Evolutionary conservation across 306 rosid genomes (phyloP).

Genomic region (Quercus mongolica): DNA sequence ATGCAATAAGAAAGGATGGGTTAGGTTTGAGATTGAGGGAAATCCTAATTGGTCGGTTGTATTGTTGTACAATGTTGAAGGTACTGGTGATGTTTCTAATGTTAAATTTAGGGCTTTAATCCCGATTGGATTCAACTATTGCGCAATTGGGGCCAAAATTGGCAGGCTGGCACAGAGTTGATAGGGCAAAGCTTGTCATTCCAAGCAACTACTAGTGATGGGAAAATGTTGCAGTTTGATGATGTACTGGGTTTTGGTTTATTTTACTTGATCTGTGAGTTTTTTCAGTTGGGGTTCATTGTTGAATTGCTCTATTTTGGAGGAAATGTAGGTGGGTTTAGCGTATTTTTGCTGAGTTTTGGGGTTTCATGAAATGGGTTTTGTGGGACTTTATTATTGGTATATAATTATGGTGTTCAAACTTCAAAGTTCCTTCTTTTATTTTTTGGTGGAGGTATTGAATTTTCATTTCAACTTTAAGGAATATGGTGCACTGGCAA

Average conservation of each 20-base stretch:
- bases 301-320: constrained; percentile 6
- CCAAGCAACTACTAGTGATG: no score
- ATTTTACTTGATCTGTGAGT: constrained; percentile 30
- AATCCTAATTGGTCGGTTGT: no score
- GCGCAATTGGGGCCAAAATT: no score
- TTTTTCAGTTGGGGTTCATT: neutral
- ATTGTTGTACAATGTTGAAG: no score
- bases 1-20: no score
- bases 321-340: constrained; percentile 2
- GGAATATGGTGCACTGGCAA: neutral
- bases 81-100: no score
- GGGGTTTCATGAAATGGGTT: neutral
- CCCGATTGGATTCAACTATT: no score
- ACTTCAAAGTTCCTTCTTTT: neutral
- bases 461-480: neutral
- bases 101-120: no score
- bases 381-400: neutral
- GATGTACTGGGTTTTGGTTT: constrained; percentile 17
- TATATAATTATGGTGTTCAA: neutral
- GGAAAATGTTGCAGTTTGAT: no score
- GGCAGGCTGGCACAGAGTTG: no score
- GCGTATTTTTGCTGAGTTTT: neutral
- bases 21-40: no score
- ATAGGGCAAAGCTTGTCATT: no score
- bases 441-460: neutral